Base-by-base conservation (phyloP, 495 filamentous ascomycete species). In the Gamarada debralockiae region DNA sequence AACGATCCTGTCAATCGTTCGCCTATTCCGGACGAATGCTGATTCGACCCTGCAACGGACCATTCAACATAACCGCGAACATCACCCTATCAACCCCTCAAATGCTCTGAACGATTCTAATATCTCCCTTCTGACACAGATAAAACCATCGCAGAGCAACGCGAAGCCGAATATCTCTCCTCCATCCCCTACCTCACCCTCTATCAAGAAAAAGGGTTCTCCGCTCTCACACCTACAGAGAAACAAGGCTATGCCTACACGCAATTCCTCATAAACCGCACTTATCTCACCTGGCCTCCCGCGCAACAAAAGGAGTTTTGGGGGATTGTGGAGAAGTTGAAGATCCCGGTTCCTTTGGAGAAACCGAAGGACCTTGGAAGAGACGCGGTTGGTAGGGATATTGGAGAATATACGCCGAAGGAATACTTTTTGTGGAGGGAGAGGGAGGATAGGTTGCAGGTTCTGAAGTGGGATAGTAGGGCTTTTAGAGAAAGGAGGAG, bases 251-350 rank as follows among this genome's bases (percentile, higher is more conserved):
- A 61, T 47, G 45, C 39, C 20, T 34, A 46, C 15, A 50, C 18
- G 23, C 53, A 41, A 48, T 57, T 65, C n/a, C 45, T 61, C 22
- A 56, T 62, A 10, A 57, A 24, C 3, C 39, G 50, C n/a, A 34
- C 42, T 22, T 65, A 55, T 51, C 48, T 25, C 29, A 22, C 39
- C 10, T 59, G 55, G 55, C 4, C 27, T 24, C 45, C 20, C 10
- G 20, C 29, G 13, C 52, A 61, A 37, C 67, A 74, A 50, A 71
- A 67, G 50, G 77, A 81, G 48, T 67, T 75, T 43, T 78, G 74
- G 75, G 70, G 69, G 49, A 52, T 59, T 5, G 58, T 77, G 2
- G 72, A 71, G 64, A 69, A 77, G 43, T 60, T 67, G 13, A 71
- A 64, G 53, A 57, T 79, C 21, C 73, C 74, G 3, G 34, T 50